Evolutionary conservation across 2,329 filamentous ascomycete species (phyloP), one percentile per base, ranked within the genome.

Genomic region (Verticillium tricorpus): DNA sequence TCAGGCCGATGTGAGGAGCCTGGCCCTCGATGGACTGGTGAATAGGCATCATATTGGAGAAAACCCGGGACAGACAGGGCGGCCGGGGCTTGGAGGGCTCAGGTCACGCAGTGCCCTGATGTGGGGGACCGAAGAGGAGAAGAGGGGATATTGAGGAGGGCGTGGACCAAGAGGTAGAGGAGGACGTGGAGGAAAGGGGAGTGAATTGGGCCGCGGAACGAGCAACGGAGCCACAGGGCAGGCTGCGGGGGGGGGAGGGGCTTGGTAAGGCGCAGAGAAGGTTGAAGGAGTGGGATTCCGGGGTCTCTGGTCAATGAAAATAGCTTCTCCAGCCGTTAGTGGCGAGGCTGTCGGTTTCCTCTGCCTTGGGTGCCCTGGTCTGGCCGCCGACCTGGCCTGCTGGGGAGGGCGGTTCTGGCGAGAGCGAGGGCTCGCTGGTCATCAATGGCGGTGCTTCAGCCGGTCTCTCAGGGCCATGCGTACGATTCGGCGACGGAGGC

Each of bases 1-100:
- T 52, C 17, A 59, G 25, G 17, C 66, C 62, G 45, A 71, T 64
- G 56, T 69, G 72, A 68, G 72, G 70, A 68, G 72, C 62, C 63
- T 77, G 73, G 55, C 76, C 78, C 71, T 85, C 82, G 71, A 84
- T 78, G 65, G 82, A 79, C 69, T 81, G 80, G 40, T 50, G 40
- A 64, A 82, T 73, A 58, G 82, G 80, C 68, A 84, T 76, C 83
- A 85, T 85, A 70, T 70, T 73, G 71, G 70, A 60, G 64, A 58
- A 59, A 61, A 56, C n/a, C 54, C 19, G 54, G 54, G 25, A 15
- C 54, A 56, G 8, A 34, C 19, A 19, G 54, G 54, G 22, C 54
- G 25, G 54, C 25, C 7, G 25, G 61, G 62, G 59, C 31, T 15
- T 14, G 19, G 54, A 32, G 25, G 14, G 54, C 64, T 61, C 63